Percentiles rank a stretch among this genome's conserved stretches.
phyloP scores from a whole-genome alignment of 2,329 filamentous ascomycete species.

The Diaporthe sp. region DNA sequence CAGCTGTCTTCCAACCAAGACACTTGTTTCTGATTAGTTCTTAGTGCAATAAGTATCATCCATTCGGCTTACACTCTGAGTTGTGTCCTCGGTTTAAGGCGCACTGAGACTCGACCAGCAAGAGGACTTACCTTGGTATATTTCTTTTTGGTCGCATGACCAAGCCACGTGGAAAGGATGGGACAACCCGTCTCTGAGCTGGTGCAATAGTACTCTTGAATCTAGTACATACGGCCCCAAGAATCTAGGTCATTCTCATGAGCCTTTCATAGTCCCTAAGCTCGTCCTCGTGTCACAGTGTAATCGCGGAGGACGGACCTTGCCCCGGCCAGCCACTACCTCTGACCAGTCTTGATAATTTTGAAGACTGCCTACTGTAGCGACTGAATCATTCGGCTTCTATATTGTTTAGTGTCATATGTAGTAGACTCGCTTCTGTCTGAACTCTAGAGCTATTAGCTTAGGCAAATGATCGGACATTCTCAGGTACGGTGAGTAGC shows the following conservation, averaged over 20 bases:
- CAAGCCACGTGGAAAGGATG: no score
- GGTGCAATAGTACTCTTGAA: no score
- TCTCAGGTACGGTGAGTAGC: neutral
- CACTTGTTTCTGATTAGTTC: no score
- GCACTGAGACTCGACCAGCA: neutral
- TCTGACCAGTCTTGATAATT: neutral
- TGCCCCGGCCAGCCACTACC: neutral
- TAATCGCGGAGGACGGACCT: neutral
- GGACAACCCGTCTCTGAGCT: no score
- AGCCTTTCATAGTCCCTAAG: neutral
- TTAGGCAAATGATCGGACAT: neutral
- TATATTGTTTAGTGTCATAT: neutral
- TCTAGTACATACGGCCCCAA: neutral
- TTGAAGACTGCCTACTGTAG: neutral
- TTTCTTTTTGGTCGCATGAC: no score
- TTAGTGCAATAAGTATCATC: neutral
- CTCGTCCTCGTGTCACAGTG: neutral
- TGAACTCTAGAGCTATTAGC: neutral
- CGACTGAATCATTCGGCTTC: neutral
- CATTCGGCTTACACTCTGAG: neutral
- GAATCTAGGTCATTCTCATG: neutral
- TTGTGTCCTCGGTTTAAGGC: no score
- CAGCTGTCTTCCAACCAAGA: neutral
- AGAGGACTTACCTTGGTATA: neutral
- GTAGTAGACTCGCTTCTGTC: neutral